Percentiles rank a stretch among this genome's conserved stretches.
phyloP scores from a whole-genome alignment of 2,329 filamentous ascomycete species.

The Neospermospora avenae region DNA sequence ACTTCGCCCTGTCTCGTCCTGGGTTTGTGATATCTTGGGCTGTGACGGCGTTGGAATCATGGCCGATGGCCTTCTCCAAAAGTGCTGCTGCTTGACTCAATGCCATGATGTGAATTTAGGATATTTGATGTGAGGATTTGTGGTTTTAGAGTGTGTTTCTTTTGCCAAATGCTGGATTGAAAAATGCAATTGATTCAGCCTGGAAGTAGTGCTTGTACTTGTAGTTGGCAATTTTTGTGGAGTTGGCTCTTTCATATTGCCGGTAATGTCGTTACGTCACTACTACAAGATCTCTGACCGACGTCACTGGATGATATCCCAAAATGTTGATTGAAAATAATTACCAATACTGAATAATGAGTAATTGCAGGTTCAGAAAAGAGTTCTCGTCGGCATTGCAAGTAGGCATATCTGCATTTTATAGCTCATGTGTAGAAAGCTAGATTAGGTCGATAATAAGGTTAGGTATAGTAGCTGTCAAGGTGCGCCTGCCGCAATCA shows the following conservation, averaged over 20 bases:
- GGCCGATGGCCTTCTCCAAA: conserved; percentile 65
- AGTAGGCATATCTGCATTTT: not conserved
- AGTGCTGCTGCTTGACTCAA: conserved; percentile 64
- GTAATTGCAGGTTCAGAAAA: not conserved
- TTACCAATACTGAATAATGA: not conserved
- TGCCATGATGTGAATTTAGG: conserved; percentile 46
- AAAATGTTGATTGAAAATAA: not conserved
- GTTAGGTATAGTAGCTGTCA: not conserved
- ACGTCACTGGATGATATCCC: not conserved
- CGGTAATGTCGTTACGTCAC: conserved; percentile 5
- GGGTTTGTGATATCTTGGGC: conserved; percentile 69
- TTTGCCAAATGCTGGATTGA: not conserved
- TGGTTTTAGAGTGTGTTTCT: not conserved
- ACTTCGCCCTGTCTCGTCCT: conserved; percentile 45
- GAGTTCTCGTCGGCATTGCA: not conserved
- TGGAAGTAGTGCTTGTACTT: not conserved
- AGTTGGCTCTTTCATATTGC: not conserved
- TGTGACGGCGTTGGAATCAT: conserved; percentile 61
- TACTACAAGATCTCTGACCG: not conserved
- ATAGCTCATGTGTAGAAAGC: not conserved
- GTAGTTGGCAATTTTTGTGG: not conserved
- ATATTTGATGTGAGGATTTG: not conserved
- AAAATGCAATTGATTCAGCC: not conserved
- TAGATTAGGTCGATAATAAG: not conserved
- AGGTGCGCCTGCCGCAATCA: not conserved